Conservation (phyloP, 1,284 basidiomycete genomes). For the Trametes pubescens region DNA sequence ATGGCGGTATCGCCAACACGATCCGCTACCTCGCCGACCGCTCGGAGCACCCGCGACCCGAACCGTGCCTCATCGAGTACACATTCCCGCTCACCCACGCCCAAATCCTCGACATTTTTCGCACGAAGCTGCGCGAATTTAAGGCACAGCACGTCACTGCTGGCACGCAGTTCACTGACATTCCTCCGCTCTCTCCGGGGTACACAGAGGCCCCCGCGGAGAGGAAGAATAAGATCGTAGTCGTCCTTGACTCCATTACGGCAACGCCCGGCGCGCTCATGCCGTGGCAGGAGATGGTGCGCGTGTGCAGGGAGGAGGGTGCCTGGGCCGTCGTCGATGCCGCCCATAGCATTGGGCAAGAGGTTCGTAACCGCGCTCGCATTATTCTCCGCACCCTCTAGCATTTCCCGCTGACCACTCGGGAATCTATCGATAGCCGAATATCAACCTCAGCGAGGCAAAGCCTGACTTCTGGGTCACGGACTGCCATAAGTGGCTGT, state of each 20-base stretch:
- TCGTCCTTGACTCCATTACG: conserved; percentile 81
- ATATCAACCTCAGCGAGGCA: conserved; percentile 65
- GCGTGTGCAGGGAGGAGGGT: conserved; percentile 71
- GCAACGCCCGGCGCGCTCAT: conserved; percentile 76
- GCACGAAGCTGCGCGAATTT: conserved; percentile 46
- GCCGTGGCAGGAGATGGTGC: conserved; percentile 84
- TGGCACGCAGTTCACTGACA: conserved; percentile 36
- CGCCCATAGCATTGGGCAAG: conserved; percentile 81
- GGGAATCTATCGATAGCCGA: conserved; percentile 34
- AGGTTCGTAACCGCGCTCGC: conserved; percentile 26
- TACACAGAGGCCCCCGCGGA: conserved; percentile 25
- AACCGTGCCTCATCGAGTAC: conserved; percentile 28
- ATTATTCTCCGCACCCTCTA: too few relatives aligned
- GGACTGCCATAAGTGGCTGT: conserved; percentile 90
- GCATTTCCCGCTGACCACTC: neutral
- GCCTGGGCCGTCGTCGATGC: conserved; percentile 83
- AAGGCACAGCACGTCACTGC: conserved; percentile 45
- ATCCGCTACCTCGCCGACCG: conserved; percentile 68
- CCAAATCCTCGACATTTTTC: conserved; percentile 65
- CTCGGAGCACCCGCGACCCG: conserved; percentile 36
- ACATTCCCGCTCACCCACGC: conserved; percentile 65
- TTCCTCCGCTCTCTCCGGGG: conserved; percentile 31
- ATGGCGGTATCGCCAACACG: conserved; percentile 65
- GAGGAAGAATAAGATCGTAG: conserved; percentile 63
- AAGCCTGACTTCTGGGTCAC: conserved; percentile 86